These are phyloP conservation scores for Ambrosia artemisiifolia DNA, from an alignment of 129 eudicot genomes.

Conservation along the genomic window DNA sequence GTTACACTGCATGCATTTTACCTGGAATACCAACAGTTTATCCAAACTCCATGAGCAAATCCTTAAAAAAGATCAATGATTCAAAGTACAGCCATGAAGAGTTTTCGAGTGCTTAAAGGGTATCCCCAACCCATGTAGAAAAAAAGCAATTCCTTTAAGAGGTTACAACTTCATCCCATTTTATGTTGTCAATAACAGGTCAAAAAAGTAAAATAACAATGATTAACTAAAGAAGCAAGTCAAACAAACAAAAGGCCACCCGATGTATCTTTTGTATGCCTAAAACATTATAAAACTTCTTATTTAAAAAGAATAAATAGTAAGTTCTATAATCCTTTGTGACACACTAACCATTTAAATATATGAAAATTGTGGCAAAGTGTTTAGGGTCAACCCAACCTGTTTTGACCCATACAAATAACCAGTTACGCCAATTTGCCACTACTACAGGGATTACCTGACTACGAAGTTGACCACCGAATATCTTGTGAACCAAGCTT, in stretches of 20 bases:
- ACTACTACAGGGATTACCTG: constrained; percentile 46
- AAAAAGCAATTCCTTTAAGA: background rate
- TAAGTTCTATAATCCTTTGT: background rate
- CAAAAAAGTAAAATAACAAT: background rate
- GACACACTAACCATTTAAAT: background rate
- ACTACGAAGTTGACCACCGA: constrained; percentile 87
- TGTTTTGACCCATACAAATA: no score
- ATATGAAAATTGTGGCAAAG: background rate
- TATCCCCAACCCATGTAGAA: background rate
- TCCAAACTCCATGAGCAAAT: background rate
- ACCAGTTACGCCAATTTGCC: no score
- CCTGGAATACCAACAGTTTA: constrained; percentile 41
- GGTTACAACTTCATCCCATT: background rate
- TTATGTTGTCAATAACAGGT: background rate
- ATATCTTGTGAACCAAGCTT: constrained; percentile 93
- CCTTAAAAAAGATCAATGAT: background rate
- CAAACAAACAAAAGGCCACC: background rate
- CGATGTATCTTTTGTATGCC: background rate
- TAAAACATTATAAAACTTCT: background rate
- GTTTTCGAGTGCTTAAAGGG: background rate
- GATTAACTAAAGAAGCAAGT: background rate
- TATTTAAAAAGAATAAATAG: background rate
- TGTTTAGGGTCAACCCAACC: no score
- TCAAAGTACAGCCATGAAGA: background rate
- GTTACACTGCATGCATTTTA: constrained; percentile 92